Conservation (phyloP, 352 stramenopile genomes). For the Phytophthora kernoviae region DNA sequence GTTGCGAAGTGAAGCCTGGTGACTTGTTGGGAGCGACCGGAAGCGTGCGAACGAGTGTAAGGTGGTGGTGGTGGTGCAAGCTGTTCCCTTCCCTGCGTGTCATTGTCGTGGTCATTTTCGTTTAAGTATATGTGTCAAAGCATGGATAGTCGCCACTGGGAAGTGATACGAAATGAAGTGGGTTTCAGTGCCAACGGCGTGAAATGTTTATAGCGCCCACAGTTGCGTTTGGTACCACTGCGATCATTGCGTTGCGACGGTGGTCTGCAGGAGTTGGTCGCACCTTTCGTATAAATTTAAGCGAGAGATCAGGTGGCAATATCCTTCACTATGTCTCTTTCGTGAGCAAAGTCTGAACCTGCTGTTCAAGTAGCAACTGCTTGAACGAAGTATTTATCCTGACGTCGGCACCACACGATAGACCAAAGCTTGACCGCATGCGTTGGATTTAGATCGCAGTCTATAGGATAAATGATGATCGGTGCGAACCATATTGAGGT, state of each 20-base stretch:
- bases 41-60: conserved; percentile 7
- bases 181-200: no score
- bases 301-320: conserved; percentile 4
- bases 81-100: background rate
- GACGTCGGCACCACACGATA: no score
- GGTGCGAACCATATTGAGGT: no score
- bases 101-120: conserved; percentile 15
- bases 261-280: background rate
- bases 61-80: conserved; percentile 11
- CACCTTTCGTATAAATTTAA: conserved; percentile 2
- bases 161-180: no score
- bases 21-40: background rate
- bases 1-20: conserved; percentile 21
- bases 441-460: no score
- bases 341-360: conserved; percentile 5
- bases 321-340: conserved; percentile 7
- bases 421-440: no score
- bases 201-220: no score
- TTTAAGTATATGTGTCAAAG: background rate
- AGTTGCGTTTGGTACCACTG: no score
- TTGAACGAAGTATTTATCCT: no score
- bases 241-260: no score
- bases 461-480: no score
- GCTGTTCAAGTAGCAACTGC: conserved; percentile 1
- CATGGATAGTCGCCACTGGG: no score